phyloP scores from a whole-genome alignment of 2,329 filamentous ascomycete genomes.

The Xylariaceae sp. region DNA sequence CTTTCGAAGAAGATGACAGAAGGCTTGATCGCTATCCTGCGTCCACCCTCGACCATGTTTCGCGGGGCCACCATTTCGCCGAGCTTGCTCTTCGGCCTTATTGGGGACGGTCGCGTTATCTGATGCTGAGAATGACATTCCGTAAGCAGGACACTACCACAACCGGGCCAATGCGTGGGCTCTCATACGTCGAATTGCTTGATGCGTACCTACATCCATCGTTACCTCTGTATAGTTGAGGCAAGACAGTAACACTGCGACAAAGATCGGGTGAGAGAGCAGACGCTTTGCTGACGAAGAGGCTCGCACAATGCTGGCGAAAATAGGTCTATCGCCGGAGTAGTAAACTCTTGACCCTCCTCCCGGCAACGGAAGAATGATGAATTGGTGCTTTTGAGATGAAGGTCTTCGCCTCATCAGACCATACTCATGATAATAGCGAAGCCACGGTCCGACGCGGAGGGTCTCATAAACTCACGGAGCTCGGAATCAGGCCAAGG shows the following conservation, averaged over 20 bases:
- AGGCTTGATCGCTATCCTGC: too few relatives aligned
- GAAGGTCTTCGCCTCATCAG: slow-evolving; percentile 1
- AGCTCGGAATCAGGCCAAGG: background rate
- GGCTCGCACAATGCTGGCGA: background rate
- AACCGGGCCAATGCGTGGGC: background rate
- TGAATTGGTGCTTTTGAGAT: background rate
- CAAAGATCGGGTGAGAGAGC: background rate
- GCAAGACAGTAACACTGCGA: slow-evolving; percentile 16
- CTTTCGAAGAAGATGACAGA: too few relatives aligned
- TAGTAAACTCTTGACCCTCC: background rate
- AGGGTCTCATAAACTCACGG: background rate
- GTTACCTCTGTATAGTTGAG: slow-evolving; percentile 12
- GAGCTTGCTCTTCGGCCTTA: too few relatives aligned
- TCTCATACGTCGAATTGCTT: background rate
- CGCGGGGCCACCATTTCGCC: too few relatives aligned
- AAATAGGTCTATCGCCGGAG: background rate
- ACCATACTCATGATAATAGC: background rate
- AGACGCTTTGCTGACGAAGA: background rate
- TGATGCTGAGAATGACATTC: too few relatives aligned
- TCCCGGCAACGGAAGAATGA: background rate
- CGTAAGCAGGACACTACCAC: background rate
- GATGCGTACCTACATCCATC: background rate
- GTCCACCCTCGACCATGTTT: too few relatives aligned
- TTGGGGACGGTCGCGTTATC: too few relatives aligned
- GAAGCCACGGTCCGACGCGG: background rate